These are phyloP conservation scores for Heterobasidion parviporum DNA, from an alignment of 1,284 basidiomycete species.

Conservation along the genomic window DNA sequence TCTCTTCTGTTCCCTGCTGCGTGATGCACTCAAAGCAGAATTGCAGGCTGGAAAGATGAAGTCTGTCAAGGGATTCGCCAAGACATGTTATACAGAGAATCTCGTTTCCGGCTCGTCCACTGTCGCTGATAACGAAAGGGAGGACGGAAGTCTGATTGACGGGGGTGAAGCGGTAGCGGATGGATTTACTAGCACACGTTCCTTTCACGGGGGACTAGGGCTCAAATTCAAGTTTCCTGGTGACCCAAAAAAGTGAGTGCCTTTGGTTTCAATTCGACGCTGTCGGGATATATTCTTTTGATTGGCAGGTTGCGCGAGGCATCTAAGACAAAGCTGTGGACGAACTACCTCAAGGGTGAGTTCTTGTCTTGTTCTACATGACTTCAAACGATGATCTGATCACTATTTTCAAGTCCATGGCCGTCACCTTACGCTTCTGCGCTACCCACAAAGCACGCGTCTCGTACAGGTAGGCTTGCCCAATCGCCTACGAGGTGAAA, in stretches of 20 bases:
- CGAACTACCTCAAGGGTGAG: conserved; percentile 76
- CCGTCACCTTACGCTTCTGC: conserved; percentile 84
- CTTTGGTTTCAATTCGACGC: conserved; percentile 3
- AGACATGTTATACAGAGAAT: conserved; percentile 93
- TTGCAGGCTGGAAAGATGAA: conserved; percentile 90
- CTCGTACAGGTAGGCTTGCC: conserved; percentile 96
- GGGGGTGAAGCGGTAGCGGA: conserved; percentile 38
- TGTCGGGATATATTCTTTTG: background rate
- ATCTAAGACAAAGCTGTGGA: conserved; percentile 97
- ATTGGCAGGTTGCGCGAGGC: conserved; percentile 77
- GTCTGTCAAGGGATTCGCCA: conserved; percentile 82
- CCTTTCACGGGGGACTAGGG: conserved; percentile 81
- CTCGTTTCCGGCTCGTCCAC: conserved; percentile 54
- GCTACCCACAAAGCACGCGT: conserved; percentile 95
- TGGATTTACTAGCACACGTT: conserved; percentile 39
- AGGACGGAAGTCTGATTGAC: conserved; percentile 55
- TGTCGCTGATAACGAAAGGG: conserved; percentile 54
- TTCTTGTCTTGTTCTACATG: conserved; percentile 1
- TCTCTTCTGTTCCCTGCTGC: conserved; percentile 84
- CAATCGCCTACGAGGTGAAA: conserved; percentile 90
- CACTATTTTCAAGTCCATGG: conserved; percentile 56
- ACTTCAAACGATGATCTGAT: background rate
- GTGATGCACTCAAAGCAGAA: conserved; percentile 86
- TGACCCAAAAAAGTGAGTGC: conserved; percentile 79
- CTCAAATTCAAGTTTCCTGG: conserved; percentile 89